phyloP scores from a whole-genome alignment of 805 yeast species.

The Lipomyces kockii region DNA sequence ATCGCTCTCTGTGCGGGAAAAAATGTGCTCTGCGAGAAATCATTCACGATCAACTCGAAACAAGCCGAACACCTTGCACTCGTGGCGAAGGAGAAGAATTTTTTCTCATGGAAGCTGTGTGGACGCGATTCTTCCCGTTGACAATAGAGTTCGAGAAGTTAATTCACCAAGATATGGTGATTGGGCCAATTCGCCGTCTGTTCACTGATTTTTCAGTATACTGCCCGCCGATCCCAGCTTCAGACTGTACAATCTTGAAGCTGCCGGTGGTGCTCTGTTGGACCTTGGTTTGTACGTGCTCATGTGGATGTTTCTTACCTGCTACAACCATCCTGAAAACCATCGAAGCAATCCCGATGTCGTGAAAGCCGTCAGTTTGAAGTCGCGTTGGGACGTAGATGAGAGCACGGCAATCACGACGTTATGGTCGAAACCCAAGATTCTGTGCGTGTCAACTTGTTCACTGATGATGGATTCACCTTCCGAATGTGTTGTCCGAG shows the following conservation, averaged over 20 bases:
- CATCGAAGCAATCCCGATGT: slow-evolving; percentile 10
- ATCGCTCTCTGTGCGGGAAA: slow-evolving; percentile 51
- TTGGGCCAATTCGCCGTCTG: slow-evolving; percentile 55
- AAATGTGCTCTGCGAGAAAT: slow-evolving; percentile 61
- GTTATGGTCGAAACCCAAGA: slow-evolving; percentile 17
- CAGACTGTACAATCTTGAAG: slow-evolving; percentile 51
- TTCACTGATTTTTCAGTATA: slow-evolving; percentile 50
- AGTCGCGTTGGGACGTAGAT: slow-evolving; percentile 11
- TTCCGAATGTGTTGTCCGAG: slow-evolving; percentile 25
- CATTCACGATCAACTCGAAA: slow-evolving; percentile 53
- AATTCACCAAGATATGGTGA: slow-evolving; percentile 47
- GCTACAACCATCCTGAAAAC: slow-evolving; percentile 29
- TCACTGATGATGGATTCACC: slow-evolving; percentile 20
- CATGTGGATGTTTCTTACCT: slow-evolving; percentile 46
- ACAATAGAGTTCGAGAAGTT: slow-evolving; percentile 46
- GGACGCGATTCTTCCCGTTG: slow-evolving; percentile 55
- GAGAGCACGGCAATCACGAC: slow-evolving; percentile 20
- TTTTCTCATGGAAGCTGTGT: slow-evolving; percentile 63
- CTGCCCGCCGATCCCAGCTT: slow-evolving; percentile 41
- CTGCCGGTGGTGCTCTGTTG: slow-evolving; percentile 62
- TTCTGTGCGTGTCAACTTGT: slow-evolving; percentile 20
- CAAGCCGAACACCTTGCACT: slow-evolving; percentile 52
- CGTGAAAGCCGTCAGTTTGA: slow-evolving; percentile 12
- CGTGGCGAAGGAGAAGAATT: slow-evolving; percentile 52
- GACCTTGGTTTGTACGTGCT: slow-evolving; percentile 61